These are phyloP conservation scores for Ascoidea rubescens DNA, from an alignment of 805 yeast genomes.

Conservation along the genomic window DNA sequence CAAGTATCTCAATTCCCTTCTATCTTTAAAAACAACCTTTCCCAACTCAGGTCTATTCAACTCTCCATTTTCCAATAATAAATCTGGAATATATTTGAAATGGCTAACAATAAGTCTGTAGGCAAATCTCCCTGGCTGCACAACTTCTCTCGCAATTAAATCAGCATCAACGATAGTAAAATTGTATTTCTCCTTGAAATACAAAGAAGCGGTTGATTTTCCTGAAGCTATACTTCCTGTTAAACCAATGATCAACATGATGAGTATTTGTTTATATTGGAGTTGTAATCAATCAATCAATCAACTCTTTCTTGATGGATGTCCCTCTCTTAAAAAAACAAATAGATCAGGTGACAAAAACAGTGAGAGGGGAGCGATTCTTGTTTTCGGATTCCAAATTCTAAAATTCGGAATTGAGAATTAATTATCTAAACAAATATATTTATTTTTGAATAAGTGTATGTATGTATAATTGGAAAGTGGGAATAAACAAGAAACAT, in stretches of 20 bases:
- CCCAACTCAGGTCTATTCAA: slow-evolving; percentile 72
- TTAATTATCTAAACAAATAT: no score
- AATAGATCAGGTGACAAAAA: no score
- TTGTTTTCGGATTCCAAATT: no score
- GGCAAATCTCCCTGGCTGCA: slow-evolving; percentile 65
- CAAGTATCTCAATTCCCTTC: slow-evolving; percentile 38
- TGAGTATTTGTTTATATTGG: no score
- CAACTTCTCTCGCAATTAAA: slow-evolving; percentile 72
- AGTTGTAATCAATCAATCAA: no score
- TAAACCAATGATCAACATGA: slow-evolving; percentile 83
- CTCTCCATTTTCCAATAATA: slow-evolving; percentile 25
- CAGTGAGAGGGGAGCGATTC: no score
- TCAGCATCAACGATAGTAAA: slow-evolving; percentile 81
- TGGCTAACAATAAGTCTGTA: slow-evolving; percentile 49
- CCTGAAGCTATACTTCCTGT: slow-evolving; percentile 99
- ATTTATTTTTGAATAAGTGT: no score
- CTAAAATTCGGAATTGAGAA: no score
- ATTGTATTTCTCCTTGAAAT: slow-evolving; percentile 34
- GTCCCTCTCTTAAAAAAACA: no score
- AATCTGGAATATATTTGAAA: slow-evolving; percentile 23
- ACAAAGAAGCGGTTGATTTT: slow-evolving; percentile 73
- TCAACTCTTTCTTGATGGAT: no score
- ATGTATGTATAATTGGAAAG: no score
- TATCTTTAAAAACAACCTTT: slow-evolving; percentile 58
- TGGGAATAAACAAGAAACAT: no score